Base-by-base conservation (phyloP, 768 basidiomycete species). In the Boletellus ananiceps region DNA sequence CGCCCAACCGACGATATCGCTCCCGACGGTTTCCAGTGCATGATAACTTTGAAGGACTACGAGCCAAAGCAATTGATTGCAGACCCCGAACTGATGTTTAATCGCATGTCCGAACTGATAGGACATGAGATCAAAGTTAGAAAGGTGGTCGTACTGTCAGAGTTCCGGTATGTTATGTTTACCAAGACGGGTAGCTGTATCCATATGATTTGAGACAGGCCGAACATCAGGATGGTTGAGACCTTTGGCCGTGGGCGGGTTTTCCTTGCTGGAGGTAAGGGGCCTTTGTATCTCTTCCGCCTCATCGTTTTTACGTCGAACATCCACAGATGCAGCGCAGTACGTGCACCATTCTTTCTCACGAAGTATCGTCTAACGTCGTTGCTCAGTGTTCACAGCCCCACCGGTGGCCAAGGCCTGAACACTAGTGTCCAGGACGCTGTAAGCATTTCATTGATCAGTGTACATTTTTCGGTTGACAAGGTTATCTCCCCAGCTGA, bases 151-250 rank as follows among this genome's bases (percentile, higher is more conserved):
- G 62, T 57, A 55, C 11, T 49, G 25, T 62, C 55, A 25, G 51
- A 61, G 19, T 69, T 59, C 52, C 46, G 57, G 66, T 67, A 12
- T 47, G 52, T 15, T 23, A 19, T 14, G 19, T 44, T n/a, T 57
- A 37, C 37, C 40, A 49, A 2, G 23, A 40, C 2, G 15, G 0
- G 57, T 31, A 33, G 15, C 13, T 8, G 7, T 36, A 47, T 14
- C 36, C 41, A 32, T 21, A 55, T 51, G 8, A 49, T 51, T 19
- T 11, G 31, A 19, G 16, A 43, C 44, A 74, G 78, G 21, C 70
- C 76, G 1, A 78, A 77, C 56, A 69, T 79, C 31, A 68, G 79
- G 8, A 74, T 79, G 75, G 74, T 71, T 0, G 57, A 77, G 32
- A 67, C 60, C n/a, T 73, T 79, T 51, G 57, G 62, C 12, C 48